phyloP scores from a whole-genome alignment of 192 early-diverging fungal genomes.

The Podila epicladia region DNA sequence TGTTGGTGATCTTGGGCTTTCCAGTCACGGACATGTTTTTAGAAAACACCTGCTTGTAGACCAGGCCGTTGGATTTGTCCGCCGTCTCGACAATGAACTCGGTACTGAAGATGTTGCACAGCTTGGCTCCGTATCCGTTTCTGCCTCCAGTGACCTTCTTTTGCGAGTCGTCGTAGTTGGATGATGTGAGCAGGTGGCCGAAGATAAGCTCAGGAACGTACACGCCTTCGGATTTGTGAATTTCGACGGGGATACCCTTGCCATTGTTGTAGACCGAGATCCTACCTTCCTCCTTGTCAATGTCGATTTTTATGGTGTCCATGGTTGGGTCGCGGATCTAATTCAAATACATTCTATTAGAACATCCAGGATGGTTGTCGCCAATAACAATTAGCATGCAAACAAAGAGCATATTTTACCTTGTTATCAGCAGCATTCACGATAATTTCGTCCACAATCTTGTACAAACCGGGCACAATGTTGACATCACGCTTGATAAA shows the following conservation, averaged over 20 bases:
- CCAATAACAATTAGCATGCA: background rate
- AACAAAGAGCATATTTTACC: conserved; percentile 45
- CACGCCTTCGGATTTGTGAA: conserved; percentile 87
- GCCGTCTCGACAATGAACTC: conserved; percentile 95
- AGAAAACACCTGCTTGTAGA: conserved; percentile 86
- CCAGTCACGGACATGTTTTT: conserved; percentile 91
- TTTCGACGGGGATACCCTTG: conserved; percentile 92
- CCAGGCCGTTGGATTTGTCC: conserved; percentile 72
- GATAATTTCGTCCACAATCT: conserved; percentile 98
- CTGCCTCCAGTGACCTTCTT: conserved; percentile 96
- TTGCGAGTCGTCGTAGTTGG: conserved; percentile 96
- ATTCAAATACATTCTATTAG: background rate
- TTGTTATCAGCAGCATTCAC: conserved; percentile 97
- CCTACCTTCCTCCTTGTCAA: conserved; percentile 77
- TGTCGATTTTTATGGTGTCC: conserved; percentile 88
- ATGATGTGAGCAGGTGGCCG: conserved; percentile 95
- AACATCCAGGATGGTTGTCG: background rate
- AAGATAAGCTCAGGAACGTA: conserved; percentile 99
- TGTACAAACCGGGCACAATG: conserved; percentile 93
- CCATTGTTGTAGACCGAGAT: conserved; percentile 97
- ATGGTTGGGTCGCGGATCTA: conserved; percentile 88
- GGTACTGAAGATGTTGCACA: conserved; percentile 96
- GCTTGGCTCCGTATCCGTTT: conserved; percentile 94
- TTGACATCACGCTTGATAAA: conserved; percentile 68
- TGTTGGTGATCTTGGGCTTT: conserved; percentile 77